These are phyloP conservation scores for Candida glucosophila DNA, from an alignment of 1,139 yeast genomes.

Conservation along the genomic window DNA sequence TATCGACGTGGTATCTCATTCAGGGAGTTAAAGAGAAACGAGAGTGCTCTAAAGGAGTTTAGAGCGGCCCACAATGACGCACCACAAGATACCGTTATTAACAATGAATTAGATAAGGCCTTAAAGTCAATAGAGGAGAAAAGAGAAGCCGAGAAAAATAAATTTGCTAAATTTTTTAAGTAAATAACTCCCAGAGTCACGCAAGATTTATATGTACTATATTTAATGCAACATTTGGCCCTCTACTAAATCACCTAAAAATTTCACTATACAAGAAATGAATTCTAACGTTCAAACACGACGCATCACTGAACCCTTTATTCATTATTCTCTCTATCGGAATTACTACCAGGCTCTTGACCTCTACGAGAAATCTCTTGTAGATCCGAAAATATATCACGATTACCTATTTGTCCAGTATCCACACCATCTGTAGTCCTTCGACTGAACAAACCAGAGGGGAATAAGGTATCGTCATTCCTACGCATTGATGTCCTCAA, in stretches of 20 bases:
- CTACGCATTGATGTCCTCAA: slow-evolving; percentile 8
- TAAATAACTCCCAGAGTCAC: slow-evolving; percentile 4
- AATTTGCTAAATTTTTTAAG: slow-evolving; percentile 50
- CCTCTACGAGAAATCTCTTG: too few relatives aligned
- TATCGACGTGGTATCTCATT: slow-evolving; percentile 53
- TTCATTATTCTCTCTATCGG: too few relatives aligned
- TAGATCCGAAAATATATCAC: neutral
- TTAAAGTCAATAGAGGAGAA: slow-evolving; percentile 28
- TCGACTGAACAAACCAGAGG: slow-evolving; percentile 44
- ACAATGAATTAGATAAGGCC: slow-evolving; percentile 31
- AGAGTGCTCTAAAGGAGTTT: slow-evolving; percentile 42
- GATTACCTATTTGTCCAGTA: slow-evolving; percentile 14
- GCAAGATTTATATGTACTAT: too few relatives aligned
- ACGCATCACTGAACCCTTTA: too few relatives aligned
- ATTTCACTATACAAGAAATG: too few relatives aligned
- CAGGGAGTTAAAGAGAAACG: slow-evolving; percentile 32
- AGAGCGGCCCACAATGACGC: slow-evolving; percentile 33
- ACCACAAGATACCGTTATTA: slow-evolving; percentile 45
- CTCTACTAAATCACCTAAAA: too few relatives aligned
- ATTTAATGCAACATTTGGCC: too few relatives aligned
- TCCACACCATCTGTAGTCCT: slow-evolving; percentile 42
- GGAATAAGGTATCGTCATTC: slow-evolving; percentile 23
- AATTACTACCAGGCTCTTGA: too few relatives aligned
- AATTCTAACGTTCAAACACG: too few relatives aligned
- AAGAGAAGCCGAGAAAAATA: slow-evolving; percentile 43